Base-by-base conservation (phyloP, 768 basidiomycete species). In the Boletus bicolor region DNA sequence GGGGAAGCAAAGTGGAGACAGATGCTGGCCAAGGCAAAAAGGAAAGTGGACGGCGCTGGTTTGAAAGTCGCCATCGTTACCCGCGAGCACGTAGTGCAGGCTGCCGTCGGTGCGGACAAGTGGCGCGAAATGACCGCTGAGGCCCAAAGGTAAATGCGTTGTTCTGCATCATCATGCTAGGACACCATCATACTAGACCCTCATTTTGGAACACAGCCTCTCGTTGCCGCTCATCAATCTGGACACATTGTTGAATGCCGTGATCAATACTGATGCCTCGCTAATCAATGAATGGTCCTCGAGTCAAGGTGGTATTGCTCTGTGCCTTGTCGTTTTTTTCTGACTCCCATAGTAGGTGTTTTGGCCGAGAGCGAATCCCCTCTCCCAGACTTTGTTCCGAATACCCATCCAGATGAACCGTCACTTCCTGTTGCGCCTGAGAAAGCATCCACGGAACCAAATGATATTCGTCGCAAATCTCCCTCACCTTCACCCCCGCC, bases 81-180 rank as follows among this genome's bases (percentile, higher is more conserved):
- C 0, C 80, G 87, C 48, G 68, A 70, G 26, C 73, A 69, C 5
- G 71, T 75, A 0, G 75, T 87, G 59, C 66, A 73, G 28, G 72
- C 77, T 11, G 82, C 78, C 1, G 68, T 85, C n/a, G 85, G 85
- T 2, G 61, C 66, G 21, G 77, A 76, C n/a, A 73, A 58, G 21
- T 90, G 85, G 86, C 69, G 71, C 32, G 77, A 81, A 37, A 66
- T 88, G 36, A 71, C 75, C 0, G 69, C 76, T 0, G 81, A 82
- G 57, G 81, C 82, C 2, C 73, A 73, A 59, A 76, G 71, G 87
- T 87, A 45, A 72, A 66, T 38, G 42, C 11, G 34, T 19, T 49
- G 30, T 38, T 55, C 43, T 49, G 15, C 34, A 47, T 15, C 9
- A 17, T n/a, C 49, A 17, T 45, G 15, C 39, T 36, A 7, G 36